phyloP scores from a whole-genome alignment of 2,329 filamentous ascomycete species.

The Pochonia chlamydosporia region DNA sequence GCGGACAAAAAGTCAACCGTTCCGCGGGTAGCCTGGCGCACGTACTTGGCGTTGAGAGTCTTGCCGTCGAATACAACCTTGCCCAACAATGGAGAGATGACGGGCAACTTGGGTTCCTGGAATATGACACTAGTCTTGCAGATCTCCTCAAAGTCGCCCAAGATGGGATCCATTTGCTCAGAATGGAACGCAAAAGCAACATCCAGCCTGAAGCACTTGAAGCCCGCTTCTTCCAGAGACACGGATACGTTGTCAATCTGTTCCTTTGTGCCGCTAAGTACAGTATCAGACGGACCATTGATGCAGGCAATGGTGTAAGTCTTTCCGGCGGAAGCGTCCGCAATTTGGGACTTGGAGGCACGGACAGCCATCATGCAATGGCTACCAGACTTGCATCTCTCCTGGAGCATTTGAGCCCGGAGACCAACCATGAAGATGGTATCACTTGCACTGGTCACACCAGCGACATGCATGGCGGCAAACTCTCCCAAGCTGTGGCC shows the following conservation, averaged over 20 bases:
- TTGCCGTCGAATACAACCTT: slow-evolving; percentile 28
- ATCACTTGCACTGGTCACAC: slow-evolving; percentile 65
- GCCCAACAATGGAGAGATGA: slow-evolving; percentile 62
- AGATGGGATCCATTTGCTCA: slow-evolving; percentile 46
- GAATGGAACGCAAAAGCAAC: slow-evolving; percentile 52
- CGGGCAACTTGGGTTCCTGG: slow-evolving; percentile 38
- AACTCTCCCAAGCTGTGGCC: slow-evolving; percentile 44
- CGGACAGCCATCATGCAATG: slow-evolving; percentile 54
- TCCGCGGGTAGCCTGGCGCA: not conserved
- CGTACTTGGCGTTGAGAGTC: not conserved
- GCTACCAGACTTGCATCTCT: slow-evolving; percentile 61
- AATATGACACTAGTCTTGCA: slow-evolving; percentile 32
- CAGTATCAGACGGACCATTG: slow-evolving; percentile 70
- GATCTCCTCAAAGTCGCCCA: slow-evolving; percentile 51
- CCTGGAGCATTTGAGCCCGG: slow-evolving; percentile 59
- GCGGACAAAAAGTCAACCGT: not conserved
- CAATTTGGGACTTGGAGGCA: slow-evolving; percentile 30
- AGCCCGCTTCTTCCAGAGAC: slow-evolving; percentile 22
- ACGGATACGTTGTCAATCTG: slow-evolving; percentile 39
- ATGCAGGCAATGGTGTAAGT: slow-evolving; percentile 62
- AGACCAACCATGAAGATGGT: slow-evolving; percentile 67
- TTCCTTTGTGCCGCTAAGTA: slow-evolving; percentile 47
- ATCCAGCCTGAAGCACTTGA: slow-evolving; percentile 40
- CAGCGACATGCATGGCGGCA: slow-evolving; percentile 56
- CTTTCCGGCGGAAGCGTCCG: slow-evolving; percentile 25